phyloP scores from a whole-genome alignment of 2,329 filamentous ascomycete genomes.

The Neurospora sp. region DNA sequence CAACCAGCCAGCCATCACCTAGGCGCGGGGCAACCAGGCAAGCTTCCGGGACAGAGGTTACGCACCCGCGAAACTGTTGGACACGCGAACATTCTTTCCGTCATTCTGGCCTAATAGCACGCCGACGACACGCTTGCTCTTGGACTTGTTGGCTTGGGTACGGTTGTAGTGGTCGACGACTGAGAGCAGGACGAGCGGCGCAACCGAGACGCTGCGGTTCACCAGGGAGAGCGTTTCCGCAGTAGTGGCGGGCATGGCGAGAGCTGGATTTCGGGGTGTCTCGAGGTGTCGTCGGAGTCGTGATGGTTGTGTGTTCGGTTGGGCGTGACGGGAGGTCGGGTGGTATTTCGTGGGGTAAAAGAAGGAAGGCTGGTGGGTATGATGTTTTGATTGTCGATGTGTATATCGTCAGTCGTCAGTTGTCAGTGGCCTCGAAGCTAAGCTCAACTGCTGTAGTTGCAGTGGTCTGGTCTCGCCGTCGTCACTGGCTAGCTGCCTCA shows the following conservation, averaged over 20 bases:
- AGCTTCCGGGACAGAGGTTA: slow-evolving; percentile 14
- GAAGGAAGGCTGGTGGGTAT: neutral
- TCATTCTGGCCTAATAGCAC: slow-evolving; percentile 93
- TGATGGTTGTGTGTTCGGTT: slow-evolving; percentile 1
- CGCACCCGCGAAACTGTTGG: slow-evolving; percentile 96
- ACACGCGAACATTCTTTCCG: slow-evolving; percentile 90
- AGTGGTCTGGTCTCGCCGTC: slow-evolving; percentile 10
- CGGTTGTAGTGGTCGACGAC: slow-evolving; percentile 98
- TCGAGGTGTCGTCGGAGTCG: neutral
- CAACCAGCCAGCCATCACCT: slow-evolving; percentile 3
- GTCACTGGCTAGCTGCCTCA: slow-evolving; percentile 20
- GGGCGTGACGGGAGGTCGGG: slow-evolving; percentile 2
- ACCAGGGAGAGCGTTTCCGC: slow-evolving; percentile 94
- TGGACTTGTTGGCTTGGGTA: slow-evolving; percentile 75
- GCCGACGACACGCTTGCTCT: slow-evolving; percentile 79
- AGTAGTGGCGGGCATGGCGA: slow-evolving; percentile 82
- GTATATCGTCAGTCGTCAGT: neutral
- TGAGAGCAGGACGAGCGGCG: slow-evolving; percentile 93
- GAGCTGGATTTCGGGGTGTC: neutral
- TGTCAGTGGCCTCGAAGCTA: neutral
- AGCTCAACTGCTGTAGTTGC: neutral
- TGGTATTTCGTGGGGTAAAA: slow-evolving; percentile 2
- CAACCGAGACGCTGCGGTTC: slow-evolving; percentile 90
- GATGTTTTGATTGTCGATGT: slow-evolving; percentile 5
- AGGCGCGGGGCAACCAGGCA: slow-evolving; percentile 2